Conservation (phyloP, 345 rosid species). For the Arabidopsis arenosa region DNA sequence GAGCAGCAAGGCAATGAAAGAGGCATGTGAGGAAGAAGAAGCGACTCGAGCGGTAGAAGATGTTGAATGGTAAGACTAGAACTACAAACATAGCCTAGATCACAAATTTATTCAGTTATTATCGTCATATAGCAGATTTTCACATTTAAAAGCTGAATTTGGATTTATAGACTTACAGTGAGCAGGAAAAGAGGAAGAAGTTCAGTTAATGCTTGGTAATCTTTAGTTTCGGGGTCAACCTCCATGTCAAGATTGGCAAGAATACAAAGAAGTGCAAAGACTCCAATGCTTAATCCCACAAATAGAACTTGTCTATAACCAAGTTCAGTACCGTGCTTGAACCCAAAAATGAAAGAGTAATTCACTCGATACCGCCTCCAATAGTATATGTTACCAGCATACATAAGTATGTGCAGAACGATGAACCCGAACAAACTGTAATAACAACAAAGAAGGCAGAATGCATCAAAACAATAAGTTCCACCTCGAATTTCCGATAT, state of each 20-base stretch:
- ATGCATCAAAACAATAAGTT: not conserved
- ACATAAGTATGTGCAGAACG: conserved; percentile 54
- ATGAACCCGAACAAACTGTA: conserved; percentile 58
- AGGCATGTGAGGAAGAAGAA: conserved; percentile 46
- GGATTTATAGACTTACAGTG: conserved; percentile 39
- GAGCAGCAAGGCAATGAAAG: conserved; percentile 46
- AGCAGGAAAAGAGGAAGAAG: conserved; percentile 55
- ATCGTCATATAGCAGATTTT: not conserved
- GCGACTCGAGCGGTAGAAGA: conserved; percentile 47
- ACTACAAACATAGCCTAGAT: conserved; percentile 39
- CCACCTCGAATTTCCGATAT: not conserved
- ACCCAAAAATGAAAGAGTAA: conserved; percentile 58
- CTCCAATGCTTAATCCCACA: conserved; percentile 52
- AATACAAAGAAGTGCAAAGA: conserved; percentile 50
- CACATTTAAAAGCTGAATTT: not conserved
- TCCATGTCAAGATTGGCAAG: conserved; percentile 61
- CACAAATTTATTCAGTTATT: not conserved
- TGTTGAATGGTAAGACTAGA: conserved; percentile 41
- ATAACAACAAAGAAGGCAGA: not conserved
- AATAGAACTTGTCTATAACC: conserved; percentile 54
- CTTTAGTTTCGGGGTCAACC: conserved; percentile 53
- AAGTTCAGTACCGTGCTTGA: conserved; percentile 56
- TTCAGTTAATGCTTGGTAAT: conserved; percentile 54
- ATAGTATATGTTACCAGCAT: conserved; percentile 53
- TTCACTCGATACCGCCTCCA: conserved; percentile 60